A percentile compares a stretch with the other conserved stretches of the same genome.
phyloP scores from a whole-genome alignment of 805 yeast species.

The Wickerhamomyces queroliae region DNA sequence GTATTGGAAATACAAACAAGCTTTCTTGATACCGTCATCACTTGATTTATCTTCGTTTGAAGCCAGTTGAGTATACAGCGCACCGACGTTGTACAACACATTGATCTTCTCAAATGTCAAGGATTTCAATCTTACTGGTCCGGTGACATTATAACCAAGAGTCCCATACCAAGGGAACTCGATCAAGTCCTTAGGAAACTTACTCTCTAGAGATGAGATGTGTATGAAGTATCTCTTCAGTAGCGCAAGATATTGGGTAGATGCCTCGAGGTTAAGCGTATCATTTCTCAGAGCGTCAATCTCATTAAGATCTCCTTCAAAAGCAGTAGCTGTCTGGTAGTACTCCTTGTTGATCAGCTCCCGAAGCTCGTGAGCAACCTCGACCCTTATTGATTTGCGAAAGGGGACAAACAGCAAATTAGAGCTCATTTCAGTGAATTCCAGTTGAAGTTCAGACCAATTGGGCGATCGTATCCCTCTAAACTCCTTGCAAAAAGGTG shows the following conservation, averaged over 20 bases:
- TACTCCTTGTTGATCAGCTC: slow-evolving; percentile 43
- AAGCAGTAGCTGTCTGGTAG: slow-evolving; percentile 37
- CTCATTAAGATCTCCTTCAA: slow-evolving; percentile 34
- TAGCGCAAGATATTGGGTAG: slow-evolving; percentile 29
- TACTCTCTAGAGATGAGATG: slow-evolving; percentile 37
- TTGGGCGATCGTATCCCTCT: too few relatives aligned
- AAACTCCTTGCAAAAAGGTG: too few relatives aligned
- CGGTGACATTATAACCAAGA: slow-evolving; percentile 47
- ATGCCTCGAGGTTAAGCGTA: slow-evolving; percentile 29
- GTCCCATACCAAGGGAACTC: slow-evolving; percentile 73
- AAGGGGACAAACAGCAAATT: slow-evolving; percentile 48
- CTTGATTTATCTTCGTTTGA: slow-evolving; percentile 33
- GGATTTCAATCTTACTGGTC: slow-evolving; percentile 41
- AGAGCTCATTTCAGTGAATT: slow-evolving; percentile 10
- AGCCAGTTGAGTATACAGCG: slow-evolving; percentile 55
- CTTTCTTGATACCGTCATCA: slow-evolving; percentile 51
- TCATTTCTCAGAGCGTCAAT: slow-evolving; percentile 39
- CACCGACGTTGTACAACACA: slow-evolving; percentile 63
- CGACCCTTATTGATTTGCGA: slow-evolving; percentile 37
- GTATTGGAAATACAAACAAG: slow-evolving; percentile 60
- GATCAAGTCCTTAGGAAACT: slow-evolving; percentile 59
- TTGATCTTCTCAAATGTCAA: slow-evolving; percentile 57
- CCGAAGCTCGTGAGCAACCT: slow-evolving; percentile 33
- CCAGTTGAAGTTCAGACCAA: too few relatives aligned
- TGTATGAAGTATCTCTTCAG: slow-evolving; percentile 42